A percentile compares a stretch with the other conserved stretches of the same genome.
phyloP scores from a whole-genome alignment of 192 early-diverging fungal genomes.

The Bifiguratus adelaidae region DNA sequence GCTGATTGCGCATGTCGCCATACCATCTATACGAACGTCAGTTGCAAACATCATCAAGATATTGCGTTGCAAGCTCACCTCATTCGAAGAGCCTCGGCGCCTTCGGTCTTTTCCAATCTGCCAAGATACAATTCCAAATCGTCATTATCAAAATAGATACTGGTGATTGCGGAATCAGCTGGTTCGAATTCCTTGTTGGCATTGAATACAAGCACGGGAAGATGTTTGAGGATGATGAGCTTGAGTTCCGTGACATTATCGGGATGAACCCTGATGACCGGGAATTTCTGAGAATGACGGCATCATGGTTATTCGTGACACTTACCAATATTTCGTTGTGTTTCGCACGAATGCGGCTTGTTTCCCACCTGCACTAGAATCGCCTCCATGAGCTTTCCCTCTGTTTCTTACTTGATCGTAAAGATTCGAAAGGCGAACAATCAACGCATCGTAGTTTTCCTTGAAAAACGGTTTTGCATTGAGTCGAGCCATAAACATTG shows the following conservation, averaged over 20 bases:
- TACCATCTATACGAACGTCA: constrained; percentile 69
- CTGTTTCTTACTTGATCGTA: constrained; percentile 74
- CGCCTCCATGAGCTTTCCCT: constrained; percentile 50
- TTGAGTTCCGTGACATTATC: constrained; percentile 97
- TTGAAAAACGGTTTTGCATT: constrained; percentile 79
- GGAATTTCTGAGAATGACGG: neutral
- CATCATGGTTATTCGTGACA: neutral
- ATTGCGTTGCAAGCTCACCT: constrained; percentile 1
- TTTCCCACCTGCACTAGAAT: constrained; percentile 37
- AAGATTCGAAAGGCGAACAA: constrained; percentile 76
- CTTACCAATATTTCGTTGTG: constrained; percentile 94
- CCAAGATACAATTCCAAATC: constrained; percentile 88
- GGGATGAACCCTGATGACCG: constrained; percentile 61
- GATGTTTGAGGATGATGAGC: constrained; percentile 82
- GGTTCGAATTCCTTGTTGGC: constrained; percentile 59
- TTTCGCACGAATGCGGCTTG: constrained; percentile 80
- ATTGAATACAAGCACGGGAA: constrained; percentile 90
- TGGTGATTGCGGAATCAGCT: constrained; percentile 86
- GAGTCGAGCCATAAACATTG: constrained; percentile 69
- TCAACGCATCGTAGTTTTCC: constrained; percentile 81
- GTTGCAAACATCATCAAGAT: neutral
- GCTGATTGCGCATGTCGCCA: constrained; percentile 74
- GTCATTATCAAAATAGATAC: constrained; percentile 96
- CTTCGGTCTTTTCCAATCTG: constrained; percentile 85
- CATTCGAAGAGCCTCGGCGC: constrained; percentile 88